Percentiles rank a stretch among this genome's conserved stretches.
Evolutionary conservation across 805 yeast species (phyloP).

Genomic region (Cyberlindnera suaveolens): DNA sequence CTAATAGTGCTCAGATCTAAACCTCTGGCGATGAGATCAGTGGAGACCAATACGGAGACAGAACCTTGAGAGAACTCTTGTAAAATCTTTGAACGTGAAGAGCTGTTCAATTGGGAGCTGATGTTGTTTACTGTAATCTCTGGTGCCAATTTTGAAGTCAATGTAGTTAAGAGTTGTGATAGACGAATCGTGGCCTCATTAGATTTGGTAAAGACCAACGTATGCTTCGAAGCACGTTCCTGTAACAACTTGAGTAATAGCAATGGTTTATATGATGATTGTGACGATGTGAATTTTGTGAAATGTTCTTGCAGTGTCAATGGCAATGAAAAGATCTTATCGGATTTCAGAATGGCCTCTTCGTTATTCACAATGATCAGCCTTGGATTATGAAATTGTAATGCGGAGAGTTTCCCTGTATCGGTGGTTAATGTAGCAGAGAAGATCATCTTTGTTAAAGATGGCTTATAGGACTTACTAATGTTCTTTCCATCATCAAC

Average conservation of each 20-base stretch:
- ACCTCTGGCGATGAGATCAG: conserved; percentile 96
- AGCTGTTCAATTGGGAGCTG: conserved; percentile 51
- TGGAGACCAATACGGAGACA: conserved; percentile 56
- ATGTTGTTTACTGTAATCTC: conserved; percentile 36
- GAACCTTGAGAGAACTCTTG: conserved; percentile 51
- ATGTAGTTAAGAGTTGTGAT: conserved; percentile 47
- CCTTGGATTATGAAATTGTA: conserved; percentile 67
- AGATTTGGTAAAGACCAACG: conserved; percentile 62
- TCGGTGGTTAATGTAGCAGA: conserved; percentile 94
- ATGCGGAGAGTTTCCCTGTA: conserved; percentile 73
- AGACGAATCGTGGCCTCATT: conserved; percentile 86
- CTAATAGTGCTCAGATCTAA: conserved; percentile 67
- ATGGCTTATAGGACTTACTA: conserved; percentile 18
- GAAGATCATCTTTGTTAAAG: conserved; percentile 65
- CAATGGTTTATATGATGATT: conserved; percentile 62
- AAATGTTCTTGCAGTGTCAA: conserved; percentile 39
- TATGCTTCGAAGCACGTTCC: conserved; percentile 28
- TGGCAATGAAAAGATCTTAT: conserved; percentile 56
- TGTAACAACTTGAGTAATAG: conserved; percentile 51
- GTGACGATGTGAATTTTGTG: conserved; percentile 31
- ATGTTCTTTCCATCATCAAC: conserved; percentile 25
- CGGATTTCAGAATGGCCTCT: conserved; percentile 34
- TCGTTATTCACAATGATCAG: conserved; percentile 65
- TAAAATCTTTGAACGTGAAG: conserved; percentile 50
- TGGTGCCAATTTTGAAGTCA: conserved; percentile 26